A percentile compares a stretch with the other conserved stretches of the same genome.
These are phyloP conservation scores for Trametes sanguinea DNA, from an alignment of 768 basidiomycete species.

Conservation along the genomic window DNA sequence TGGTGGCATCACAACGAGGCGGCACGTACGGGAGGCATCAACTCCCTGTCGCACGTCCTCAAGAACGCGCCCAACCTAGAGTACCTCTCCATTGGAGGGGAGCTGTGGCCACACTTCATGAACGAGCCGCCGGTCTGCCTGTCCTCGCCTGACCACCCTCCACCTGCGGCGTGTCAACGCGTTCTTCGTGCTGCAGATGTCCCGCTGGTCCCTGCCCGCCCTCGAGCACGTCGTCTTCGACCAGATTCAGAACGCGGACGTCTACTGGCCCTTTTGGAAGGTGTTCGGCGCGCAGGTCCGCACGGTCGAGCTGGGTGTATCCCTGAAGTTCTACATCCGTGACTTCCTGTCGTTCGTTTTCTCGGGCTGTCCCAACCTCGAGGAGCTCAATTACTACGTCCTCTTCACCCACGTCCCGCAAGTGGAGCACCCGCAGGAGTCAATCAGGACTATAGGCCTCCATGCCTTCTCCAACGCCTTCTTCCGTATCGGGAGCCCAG, in stretches of 20 bases:
- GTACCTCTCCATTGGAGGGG: constrained; percentile 59
- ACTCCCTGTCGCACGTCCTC: constrained; percentile 57
- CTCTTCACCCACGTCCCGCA: constrained; percentile 28
- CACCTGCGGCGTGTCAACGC: constrained; percentile 51
- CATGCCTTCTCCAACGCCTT: constrained; percentile 51
- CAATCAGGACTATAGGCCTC: constrained; percentile 50
- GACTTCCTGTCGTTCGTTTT: constrained; percentile 54
- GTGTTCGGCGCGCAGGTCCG: constrained; percentile 51
- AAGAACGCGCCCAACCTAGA: constrained; percentile 53
- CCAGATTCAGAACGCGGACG: constrained; percentile 39
- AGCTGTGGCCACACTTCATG: constrained; percentile 32
- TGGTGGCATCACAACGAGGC: constrained; percentile 66
- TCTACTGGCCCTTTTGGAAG: constrained; percentile 50
- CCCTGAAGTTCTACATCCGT: constrained; percentile 52
- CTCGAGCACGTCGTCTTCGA: constrained; percentile 56
- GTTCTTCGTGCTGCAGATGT: constrained; percentile 52
- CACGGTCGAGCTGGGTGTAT: constrained; percentile 58
- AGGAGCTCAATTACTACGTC: constrained; percentile 53
- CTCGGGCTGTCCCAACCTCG: constrained; percentile 45
- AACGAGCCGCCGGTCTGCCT: constrained; percentile 39
- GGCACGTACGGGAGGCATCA: constrained; percentile 64
- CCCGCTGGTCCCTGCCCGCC: constrained; percentile 53
- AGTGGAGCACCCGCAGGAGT: constrained; percentile 21
- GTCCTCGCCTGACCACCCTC: constrained; percentile 52
- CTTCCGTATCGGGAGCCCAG: constrained; percentile 37